Conservation (phyloP, 2,329 filamentous ascomycete species). For the Aspergillus oerlinghausenensis region DNA sequence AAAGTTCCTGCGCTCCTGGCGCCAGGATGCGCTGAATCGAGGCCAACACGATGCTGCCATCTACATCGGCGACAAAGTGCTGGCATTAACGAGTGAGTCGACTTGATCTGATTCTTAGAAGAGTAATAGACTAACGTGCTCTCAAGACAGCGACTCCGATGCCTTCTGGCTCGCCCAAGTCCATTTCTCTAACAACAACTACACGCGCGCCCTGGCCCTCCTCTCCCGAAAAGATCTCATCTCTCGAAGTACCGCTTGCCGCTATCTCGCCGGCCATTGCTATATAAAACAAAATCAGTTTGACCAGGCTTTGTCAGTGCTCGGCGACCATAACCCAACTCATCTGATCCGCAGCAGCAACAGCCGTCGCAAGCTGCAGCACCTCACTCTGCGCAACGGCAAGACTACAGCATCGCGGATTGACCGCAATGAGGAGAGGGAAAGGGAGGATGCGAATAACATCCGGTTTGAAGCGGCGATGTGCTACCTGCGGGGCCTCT, state of each 20-base stretch:
- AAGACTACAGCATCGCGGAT: constrained; percentile 46
- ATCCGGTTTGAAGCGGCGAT: constrained; percentile 91
- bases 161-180: constrained; percentile 98
- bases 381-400: constrained; percentile 48
- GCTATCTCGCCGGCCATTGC: constrained; percentile 90
- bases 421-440: constrained; percentile 57
- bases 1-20: constrained; percentile 87
- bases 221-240: constrained; percentile 80
- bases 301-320: constrained; percentile 77
- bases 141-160: constrained; percentile 79
- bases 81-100: constrained; percentile 82
- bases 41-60: constrained; percentile 96
- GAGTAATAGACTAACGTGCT: constrained; percentile 3
- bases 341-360: constrained; percentile 72
- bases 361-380: constrained; percentile 65
- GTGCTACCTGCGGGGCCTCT: constrained; percentile 91
- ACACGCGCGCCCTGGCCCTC: constrained; percentile 82
- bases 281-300: constrained; percentile 87
- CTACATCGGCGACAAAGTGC: constrained; percentile 93
- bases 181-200: constrained; percentile 93
- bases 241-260: constrained; percentile 74
- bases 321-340: constrained; percentile 90
- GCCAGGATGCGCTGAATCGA: constrained; percentile 90
- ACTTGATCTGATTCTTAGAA: neutral
- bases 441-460: constrained; percentile 66